Evolutionary conservation across 2,329 filamentous ascomycete genomes (phyloP).

Genomic region (Talaromyces marneffei): DNA sequence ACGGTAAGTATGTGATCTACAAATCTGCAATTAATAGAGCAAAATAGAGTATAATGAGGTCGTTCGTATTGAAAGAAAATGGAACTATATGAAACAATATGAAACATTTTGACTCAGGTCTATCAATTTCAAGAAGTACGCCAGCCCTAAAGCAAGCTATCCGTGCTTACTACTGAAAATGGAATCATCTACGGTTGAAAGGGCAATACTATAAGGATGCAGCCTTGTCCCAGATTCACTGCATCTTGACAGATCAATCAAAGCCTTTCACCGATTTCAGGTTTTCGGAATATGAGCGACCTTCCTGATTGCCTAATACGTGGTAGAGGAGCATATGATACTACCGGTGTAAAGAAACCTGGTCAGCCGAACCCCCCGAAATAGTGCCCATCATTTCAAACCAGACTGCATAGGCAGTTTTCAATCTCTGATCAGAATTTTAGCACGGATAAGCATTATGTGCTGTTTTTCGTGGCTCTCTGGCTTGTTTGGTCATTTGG

Average conservation of each 20-base stretch:
- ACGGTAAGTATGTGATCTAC: no score
- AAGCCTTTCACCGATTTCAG: not conserved
- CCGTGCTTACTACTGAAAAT: no score
- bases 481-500: not conserved
- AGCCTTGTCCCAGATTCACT: not conserved
- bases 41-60: no score
- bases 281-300: not conserved
- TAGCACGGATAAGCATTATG: not conserved
- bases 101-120: no score
- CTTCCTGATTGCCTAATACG: no score
- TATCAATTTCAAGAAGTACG: no score
- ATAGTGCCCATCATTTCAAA: conserved; percentile 9
- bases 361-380: not conserved
- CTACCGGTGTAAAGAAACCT: not conserved
- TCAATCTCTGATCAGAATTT: not conserved
- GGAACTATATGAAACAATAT: no score
- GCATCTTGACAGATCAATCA: not conserved
- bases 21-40: no score
- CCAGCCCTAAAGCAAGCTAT: no score
- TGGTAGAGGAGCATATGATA: not conserved
- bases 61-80: no score
- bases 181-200: no score
- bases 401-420: not conserved
- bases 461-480: not conserved
- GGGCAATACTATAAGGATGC: no score